Evolutionary conservation across 192 early-diverging fungal genomes (phyloP).

Genomic region (Gamsiella multidivaricata): DNA sequence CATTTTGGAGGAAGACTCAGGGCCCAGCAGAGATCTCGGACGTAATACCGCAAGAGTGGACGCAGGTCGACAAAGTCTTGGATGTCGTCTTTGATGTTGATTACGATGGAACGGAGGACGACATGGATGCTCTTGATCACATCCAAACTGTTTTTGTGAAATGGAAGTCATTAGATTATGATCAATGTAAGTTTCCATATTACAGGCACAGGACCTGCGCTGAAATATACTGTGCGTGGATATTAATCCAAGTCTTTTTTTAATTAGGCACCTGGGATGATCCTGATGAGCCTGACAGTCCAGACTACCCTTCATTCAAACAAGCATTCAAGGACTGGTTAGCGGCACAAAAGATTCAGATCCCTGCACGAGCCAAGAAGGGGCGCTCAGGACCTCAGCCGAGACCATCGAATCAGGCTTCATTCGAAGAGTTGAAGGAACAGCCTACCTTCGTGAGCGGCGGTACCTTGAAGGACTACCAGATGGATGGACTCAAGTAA

Average conservation of each 20-base stretch:
- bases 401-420: constrained; percentile 16
- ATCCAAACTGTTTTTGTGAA: constrained; percentile 70
- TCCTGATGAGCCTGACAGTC: constrained; percentile 33
- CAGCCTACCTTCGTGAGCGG: constrained; percentile 66
- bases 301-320: constrained; percentile 49
- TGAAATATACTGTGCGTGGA: too few species aligned
- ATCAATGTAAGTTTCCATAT: constrained; percentile 54
- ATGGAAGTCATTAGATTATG: constrained; percentile 69
- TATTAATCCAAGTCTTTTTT: neutral
- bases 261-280: constrained; percentile 57
- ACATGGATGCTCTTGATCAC: constrained; percentile 49
- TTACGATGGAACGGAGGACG: constrained; percentile 30
- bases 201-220: neutral
- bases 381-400: constrained; percentile 36
- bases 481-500: constrained; percentile 71
- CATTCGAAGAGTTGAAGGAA: constrained; percentile 60
- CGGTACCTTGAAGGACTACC: constrained; percentile 72
- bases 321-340: constrained; percentile 55
- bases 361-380: constrained; percentile 45
- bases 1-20: constrained; percentile 37
- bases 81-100: constrained; percentile 52
- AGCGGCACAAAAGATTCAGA: constrained; percentile 46
- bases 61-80: constrained; percentile 54
- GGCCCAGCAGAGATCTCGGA: constrained; percentile 28
- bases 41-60: constrained; percentile 51